Evolutionary conservation across 108 stramenopile species (phyloP).

Genomic region (Ochromonas danica): DNA sequence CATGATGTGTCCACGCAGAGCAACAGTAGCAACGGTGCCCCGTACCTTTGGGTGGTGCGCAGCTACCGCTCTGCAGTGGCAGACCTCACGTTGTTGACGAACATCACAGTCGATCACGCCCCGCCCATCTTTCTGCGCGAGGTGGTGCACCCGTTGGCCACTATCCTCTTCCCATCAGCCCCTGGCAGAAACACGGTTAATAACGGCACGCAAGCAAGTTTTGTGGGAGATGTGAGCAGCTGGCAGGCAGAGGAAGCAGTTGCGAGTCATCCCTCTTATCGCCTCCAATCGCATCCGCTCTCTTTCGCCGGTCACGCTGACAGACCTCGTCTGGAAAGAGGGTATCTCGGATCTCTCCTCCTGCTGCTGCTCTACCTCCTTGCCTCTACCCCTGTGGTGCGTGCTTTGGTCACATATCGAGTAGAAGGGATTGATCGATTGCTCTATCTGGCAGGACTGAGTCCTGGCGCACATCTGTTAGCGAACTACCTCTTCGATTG

Average conservation of each 20-base stretch:
- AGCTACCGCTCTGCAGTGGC: no score
- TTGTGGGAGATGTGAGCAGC: no score
- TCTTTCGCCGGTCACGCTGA: not conserved
- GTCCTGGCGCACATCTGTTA: not conserved
- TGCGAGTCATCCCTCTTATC: no score
- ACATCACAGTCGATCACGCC: conserved; percentile 27
- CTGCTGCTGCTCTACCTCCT: not conserved
- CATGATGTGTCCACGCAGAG: no score
- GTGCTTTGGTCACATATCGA: not conserved
- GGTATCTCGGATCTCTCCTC: not conserved
- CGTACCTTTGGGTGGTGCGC: no score
- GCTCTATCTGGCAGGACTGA: not conserved
- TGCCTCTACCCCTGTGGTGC: not conserved
- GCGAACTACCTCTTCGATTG: not conserved
- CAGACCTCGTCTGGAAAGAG: not conserved
- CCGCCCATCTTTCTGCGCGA: not conserved
- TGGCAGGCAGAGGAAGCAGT: no score
- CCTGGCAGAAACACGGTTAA: no score
- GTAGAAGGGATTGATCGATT: not conserved
- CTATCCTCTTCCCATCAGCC: no score
- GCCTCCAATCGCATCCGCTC: not conserved
- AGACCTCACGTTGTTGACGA: conserved; percentile 26
- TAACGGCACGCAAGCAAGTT: no score
- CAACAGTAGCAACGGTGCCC: no score
- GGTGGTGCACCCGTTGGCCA: not conserved